Evolutionary conservation across 768 basidiomycete species (phyloP), one percentile per base, ranked within the genome.

Genomic region (Russula sp.): DNA sequence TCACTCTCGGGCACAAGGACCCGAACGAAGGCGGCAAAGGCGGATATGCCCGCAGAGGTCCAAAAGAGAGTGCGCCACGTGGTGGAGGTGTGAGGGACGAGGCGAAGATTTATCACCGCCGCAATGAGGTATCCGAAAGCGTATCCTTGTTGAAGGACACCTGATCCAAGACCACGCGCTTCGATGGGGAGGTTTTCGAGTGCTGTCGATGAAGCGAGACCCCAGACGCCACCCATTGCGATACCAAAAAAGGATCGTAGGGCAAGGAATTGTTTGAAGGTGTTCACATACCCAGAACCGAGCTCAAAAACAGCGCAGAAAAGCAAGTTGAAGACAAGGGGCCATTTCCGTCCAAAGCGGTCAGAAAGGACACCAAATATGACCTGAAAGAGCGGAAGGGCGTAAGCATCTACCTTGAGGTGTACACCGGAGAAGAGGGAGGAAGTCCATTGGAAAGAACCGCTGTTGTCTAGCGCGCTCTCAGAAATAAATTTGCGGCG

Each of bases 321-420:
- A 30, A 92, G 50, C 28, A 95, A 79, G 72, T 94, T 94, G 69
- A 71, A 65, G 26, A 96, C 84, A 7, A 95, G 79, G 7, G 94
- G 94, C 94, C 94, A 98, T 80, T 95, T 96, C 24, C 95, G 83
- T 5, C 95, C 95, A 73, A 80, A 96, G 2, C 95, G 84, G 72
- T 97, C 95, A 3, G 89, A 90, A 26, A 88, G 69, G 40, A 94
- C 73, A 57, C 94, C 94, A 68, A 96, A 94, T 69, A 94, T 77
- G 57, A 93, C 64, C 77, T 77, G 44, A 24, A 61, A 40, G 30
- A 40, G 30, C 14, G 30, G 20, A 55, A n/a, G 14, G 7, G 14
- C 34, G 30, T 66, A n/a, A 66, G 65, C 5, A 51, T 54, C 46
- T 49, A 18, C 24, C 26, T 32, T 14, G 28, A 54, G 28, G 13